Percentiles rank a stretch among this genome's conserved stretches.
phyloP scores from a whole-genome alignment of 306 rosid genomes.

The Lablab purpureus region DNA sequence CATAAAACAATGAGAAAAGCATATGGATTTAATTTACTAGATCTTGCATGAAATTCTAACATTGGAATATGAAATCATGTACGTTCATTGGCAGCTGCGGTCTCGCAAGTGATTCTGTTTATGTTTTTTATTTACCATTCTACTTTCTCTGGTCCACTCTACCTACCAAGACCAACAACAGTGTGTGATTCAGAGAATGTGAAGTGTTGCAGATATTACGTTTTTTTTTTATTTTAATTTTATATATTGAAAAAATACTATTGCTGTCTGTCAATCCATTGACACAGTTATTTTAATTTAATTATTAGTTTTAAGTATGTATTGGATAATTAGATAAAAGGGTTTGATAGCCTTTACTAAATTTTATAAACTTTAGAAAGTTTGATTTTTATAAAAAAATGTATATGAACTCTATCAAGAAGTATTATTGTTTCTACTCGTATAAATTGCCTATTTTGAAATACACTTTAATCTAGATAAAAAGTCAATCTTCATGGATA shows the following conservation, averaged over 20 bases:
- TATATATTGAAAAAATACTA: not conserved
- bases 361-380: too few species aligned
- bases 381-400: too few species aligned
- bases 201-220: not conserved
- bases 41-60: not conserved
- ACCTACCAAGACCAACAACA: conserved; percentile 19
- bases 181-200: not conserved
- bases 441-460: not conserved
- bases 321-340: too few species aligned
- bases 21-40: not conserved
- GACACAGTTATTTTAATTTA: not conserved
- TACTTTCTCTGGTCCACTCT: conserved; percentile 25
- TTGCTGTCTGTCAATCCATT: not conserved
- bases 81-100: not conserved
- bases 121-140: not conserved
- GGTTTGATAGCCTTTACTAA: too few species aligned
- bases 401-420: not conserved
- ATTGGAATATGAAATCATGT: not conserved
- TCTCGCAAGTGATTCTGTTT: conserved; percentile 16
- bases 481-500: not conserved
- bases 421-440: not conserved
- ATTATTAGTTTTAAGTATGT: not conserved
- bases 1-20: not conserved
- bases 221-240: not conserved
- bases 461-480: not conserved